Percentiles rank a stretch among this genome's conserved stretches.
phyloP scores from a whole-genome alignment of 2,329 filamentous ascomycete species.

The Alternaria sp. region DNA sequence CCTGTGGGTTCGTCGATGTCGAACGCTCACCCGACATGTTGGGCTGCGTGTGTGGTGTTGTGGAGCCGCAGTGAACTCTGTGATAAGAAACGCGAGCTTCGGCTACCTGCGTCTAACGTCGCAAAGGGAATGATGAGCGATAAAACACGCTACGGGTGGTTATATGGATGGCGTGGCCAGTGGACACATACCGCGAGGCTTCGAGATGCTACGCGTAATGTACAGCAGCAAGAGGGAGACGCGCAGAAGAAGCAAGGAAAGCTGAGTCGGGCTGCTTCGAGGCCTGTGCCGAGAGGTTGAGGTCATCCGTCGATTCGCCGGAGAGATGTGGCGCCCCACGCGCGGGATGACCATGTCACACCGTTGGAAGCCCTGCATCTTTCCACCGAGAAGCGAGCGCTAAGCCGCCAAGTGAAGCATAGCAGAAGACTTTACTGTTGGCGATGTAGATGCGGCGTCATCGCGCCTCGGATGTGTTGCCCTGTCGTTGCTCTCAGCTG shows the following conservation, averaged over 20 bases:
- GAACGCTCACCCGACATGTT: constrained; percentile 29
- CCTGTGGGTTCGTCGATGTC: constrained; percentile 33
- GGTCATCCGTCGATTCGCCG: constrained; percentile 28
- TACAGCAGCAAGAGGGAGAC: not conserved
- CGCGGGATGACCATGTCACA: constrained; percentile 30
- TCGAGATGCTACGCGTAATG: not conserved
- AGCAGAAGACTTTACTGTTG: constrained; percentile 9
- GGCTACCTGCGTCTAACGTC: constrained; percentile 32
- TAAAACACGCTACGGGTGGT: constrained; percentile 4
- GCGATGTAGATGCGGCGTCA: constrained; percentile 20
- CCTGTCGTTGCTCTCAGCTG: not conserved
- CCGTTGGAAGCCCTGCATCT: constrained; percentile 1
- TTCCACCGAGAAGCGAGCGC: constrained; percentile 15
- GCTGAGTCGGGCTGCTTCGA: constrained; percentile 16
- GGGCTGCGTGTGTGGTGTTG: constrained; percentile 9
- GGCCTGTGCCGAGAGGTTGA: constrained; percentile 29
- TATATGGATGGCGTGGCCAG: not conserved
- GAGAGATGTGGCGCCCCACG: constrained; percentile 1
- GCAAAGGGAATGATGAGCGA: constrained; percentile 11
- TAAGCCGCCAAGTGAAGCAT: constrained; percentile 26
- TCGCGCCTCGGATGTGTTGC: constrained; percentile 8
- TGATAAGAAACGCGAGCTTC: constrained; percentile 12
- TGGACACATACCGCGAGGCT: not conserved
- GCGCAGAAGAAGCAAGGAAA: constrained; percentile 10
- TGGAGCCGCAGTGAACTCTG: constrained; percentile 2